Percentiles rank a stretch among this genome's conserved stretches.
These are phyloP conservation scores for Phytophthora pisi DNA, from an alignment of 352 stramenopile genomes.

Conservation along the genomic window DNA sequence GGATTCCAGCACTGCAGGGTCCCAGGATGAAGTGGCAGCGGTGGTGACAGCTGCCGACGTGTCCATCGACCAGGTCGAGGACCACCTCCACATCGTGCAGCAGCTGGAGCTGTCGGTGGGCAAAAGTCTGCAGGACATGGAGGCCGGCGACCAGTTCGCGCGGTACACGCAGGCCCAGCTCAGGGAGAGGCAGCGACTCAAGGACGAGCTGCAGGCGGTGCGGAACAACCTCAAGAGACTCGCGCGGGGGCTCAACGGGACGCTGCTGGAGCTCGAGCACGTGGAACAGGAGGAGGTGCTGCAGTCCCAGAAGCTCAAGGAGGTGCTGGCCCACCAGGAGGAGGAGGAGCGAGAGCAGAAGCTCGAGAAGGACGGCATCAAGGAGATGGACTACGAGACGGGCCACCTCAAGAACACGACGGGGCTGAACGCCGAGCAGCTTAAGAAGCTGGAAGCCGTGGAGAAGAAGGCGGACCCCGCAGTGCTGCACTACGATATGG, in stretches of 20 bases:
- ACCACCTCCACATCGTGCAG: slow-evolving; percentile 77
- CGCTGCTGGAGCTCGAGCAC: slow-evolving; percentile 76
- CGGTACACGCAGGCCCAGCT: slow-evolving; percentile 35
- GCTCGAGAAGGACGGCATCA: slow-evolving; percentile 79
- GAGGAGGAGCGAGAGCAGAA: slow-evolving; percentile 82
- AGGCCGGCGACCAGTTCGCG: slow-evolving; percentile 28
- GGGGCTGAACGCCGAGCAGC: slow-evolving; percentile 61
- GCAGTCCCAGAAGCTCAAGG: slow-evolving; percentile 80
- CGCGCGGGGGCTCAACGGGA: slow-evolving; percentile 71
- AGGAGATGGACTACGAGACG: slow-evolving; percentile 86
- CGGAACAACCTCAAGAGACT: slow-evolving; percentile 75
- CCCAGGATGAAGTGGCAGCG: slow-evolving; percentile 11
- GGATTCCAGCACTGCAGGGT: slow-evolving; percentile 25
- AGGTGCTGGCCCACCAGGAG: slow-evolving; percentile 78
- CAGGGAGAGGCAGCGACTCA: slow-evolving; percentile 35
- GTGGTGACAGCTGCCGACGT: slow-evolving; percentile 48
- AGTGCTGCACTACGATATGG: slow-evolving; percentile 88
- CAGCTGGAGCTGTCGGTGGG: slow-evolving; percentile 70
- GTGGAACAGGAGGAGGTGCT: slow-evolving; percentile 83
- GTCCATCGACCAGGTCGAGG: slow-evolving; percentile 80
- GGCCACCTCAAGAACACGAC: slow-evolving; percentile 78
- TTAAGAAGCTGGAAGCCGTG: slow-evolving; percentile 76
- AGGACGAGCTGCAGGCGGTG: slow-evolving; percentile 49
- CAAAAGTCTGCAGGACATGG: slow-evolving; percentile 65
- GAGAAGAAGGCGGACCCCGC: slow-evolving; percentile 86